A percentile compares a stretch with the other conserved stretches of the same genome.
phyloP scores from a whole-genome alignment of 2,329 filamentous ascomycete genomes.

The Venturia effusa region DNA sequence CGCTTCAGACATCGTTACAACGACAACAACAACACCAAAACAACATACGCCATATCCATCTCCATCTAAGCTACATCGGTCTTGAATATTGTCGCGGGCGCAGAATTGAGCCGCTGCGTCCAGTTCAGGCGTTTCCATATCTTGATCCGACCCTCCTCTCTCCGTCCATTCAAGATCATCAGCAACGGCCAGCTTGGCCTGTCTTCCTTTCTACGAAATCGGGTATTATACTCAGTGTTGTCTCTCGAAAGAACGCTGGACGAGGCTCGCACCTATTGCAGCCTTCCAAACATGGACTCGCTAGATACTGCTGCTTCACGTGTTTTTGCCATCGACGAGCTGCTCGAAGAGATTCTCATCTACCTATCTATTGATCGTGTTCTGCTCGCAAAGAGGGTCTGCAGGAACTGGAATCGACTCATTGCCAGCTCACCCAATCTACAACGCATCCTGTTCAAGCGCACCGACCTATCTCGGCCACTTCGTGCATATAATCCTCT shows the following conservation, averaged over 20 bases:
- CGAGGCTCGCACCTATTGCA: background rate
- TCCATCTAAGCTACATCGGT: background rate
- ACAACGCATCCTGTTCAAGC: conserved; percentile 6
- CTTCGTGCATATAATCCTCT: conserved; percentile 6
- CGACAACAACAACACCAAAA: background rate
- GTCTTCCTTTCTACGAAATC: too few species aligned
- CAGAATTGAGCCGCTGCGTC: background rate
- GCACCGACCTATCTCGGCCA: background rate
- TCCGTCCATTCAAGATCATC: background rate
- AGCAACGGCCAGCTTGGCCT: background rate
- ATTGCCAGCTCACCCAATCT: conserved; percentile 4
- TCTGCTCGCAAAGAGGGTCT: conserved; percentile 8
- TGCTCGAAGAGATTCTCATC: conserved; percentile 7
- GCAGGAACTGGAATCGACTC: background rate
- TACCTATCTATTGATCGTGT: conserved; percentile 9
- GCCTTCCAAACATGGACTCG: background rate
- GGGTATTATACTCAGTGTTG: too few species aligned
- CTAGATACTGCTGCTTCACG: background rate
- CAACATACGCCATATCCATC: background rate
- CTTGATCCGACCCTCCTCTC: background rate
- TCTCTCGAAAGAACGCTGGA: too few species aligned
- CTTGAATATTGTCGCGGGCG: background rate
- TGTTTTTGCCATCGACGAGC: conserved; percentile 7
- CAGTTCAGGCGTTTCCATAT: background rate
- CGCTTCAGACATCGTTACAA: background rate